These are phyloP conservation scores for Ceratocystis huliohia DNA, from an alignment of 2,329 filamentous ascomycete genomes.

Conservation along the genomic window DNA sequence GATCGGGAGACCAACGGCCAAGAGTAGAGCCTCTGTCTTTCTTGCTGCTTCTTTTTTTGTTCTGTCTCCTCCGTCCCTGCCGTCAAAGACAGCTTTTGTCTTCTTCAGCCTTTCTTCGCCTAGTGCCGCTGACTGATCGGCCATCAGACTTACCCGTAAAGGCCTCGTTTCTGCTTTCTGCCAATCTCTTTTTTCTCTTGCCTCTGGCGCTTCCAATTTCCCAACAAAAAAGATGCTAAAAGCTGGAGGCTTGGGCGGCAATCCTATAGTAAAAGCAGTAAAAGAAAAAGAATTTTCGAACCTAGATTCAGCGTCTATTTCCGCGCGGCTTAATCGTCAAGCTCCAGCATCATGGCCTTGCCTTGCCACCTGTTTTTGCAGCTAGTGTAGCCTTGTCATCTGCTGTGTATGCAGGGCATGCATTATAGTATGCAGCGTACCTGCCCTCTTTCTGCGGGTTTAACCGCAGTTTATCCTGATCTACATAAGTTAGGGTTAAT, in stretches of 20 bases:
- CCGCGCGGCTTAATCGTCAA: neutral
- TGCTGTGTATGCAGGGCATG: too few relatives aligned
- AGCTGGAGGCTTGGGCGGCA: neutral
- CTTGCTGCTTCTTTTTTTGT: neutral
- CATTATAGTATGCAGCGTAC: too few relatives aligned
- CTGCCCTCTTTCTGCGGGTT: too few relatives aligned
- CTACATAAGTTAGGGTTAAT: too few relatives aligned
- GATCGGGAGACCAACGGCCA: too few relatives aligned
- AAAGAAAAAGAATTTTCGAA: neutral
- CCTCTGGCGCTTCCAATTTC: neutral
- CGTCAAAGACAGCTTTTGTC: neutral
- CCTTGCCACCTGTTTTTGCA: too few relatives aligned
- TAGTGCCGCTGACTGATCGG: neutral
- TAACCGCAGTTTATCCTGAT: too few relatives aligned
- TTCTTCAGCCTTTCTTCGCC: too few relatives aligned
- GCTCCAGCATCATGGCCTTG: too few relatives aligned
- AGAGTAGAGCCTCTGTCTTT: too few relatives aligned
- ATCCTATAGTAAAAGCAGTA: neutral
- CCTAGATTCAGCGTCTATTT: neutral
- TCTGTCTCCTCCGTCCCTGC: too few relatives aligned
- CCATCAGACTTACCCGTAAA: neutral
- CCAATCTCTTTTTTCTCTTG: neutral
- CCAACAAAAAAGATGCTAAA: constrained; percentile 4
- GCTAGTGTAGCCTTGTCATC: too few relatives aligned
- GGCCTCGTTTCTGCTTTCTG: neutral